These are phyloP conservation scores for Diplocarpon rosae DNA, from an alignment of 2,329 filamentous ascomycete species.

Conservation along the genomic window DNA sequence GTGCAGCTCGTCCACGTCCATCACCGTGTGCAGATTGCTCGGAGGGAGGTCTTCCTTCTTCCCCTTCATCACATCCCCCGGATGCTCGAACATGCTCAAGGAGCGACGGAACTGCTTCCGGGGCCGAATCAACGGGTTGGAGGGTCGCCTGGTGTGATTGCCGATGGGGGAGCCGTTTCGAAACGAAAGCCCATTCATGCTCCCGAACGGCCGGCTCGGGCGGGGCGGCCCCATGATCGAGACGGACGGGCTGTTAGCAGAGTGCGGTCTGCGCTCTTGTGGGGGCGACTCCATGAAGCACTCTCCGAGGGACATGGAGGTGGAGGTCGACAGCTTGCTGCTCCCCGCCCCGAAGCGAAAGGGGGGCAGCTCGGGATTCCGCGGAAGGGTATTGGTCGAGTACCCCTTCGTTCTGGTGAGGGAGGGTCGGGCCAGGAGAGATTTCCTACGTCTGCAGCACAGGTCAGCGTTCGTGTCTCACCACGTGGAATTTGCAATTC, in stretches of 20 bases:
- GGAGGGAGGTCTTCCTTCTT: conserved; percentile 52
- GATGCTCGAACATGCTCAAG: conserved; percentile 94
- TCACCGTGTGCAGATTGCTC: conserved; percentile 58
- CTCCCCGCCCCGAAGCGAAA: conserved; percentile 60
- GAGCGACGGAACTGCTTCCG: conserved; percentile 86
- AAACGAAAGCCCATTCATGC: conserved; percentile 42
- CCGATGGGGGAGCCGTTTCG: conserved; percentile 67
- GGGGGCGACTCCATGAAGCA: conserved; percentile 71
- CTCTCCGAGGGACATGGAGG: conserved; percentile 62
- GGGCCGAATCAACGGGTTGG: conserved; percentile 61
- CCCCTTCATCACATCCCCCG: conserved; percentile 75
- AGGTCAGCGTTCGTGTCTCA: conserved; percentile 13
- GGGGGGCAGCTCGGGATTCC: conserved; percentile 52
- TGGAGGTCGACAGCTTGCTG: conserved; percentile 37
- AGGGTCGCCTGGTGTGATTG: conserved; percentile 59
- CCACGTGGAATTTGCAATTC: conserved; percentile 14
- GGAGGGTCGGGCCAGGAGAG: conserved; percentile 61
- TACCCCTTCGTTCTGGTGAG: conserved; percentile 65
- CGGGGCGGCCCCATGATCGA: conserved; percentile 48
- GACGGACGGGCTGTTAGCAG: conserved; percentile 47
- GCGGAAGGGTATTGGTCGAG: conserved; percentile 54
- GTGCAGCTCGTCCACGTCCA: conserved; percentile 71
- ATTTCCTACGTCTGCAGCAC: conserved; percentile 48
- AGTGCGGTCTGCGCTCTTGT: conserved; percentile 52
- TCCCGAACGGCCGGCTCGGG: conserved; percentile 53